Percentiles rank a stretch among this genome's conserved stretches.
These are phyloP conservation scores for Tulasnella sp. DNA, from an alignment of 768 basidiomycete species.

Conservation along the genomic window DNA sequence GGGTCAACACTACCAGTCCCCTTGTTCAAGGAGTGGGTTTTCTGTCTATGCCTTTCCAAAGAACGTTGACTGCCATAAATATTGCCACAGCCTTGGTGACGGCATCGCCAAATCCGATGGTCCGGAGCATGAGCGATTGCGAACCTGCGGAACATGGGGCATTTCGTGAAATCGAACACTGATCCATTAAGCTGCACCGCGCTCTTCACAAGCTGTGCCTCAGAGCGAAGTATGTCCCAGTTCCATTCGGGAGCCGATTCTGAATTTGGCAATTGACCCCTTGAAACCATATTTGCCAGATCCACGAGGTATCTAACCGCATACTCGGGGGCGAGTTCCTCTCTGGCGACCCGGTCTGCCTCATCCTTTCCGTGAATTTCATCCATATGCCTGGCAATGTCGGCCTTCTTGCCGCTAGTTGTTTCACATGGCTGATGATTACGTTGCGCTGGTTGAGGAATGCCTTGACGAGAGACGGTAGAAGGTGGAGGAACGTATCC, in stretches of 20 bases:
- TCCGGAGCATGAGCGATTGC: background rate
- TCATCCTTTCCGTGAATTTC: constrained; percentile 14
- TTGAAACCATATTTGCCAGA: constrained; percentile 9
- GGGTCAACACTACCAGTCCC: too few relatives aligned
- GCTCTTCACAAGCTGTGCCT: background rate
- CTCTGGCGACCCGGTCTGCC: constrained; percentile 6
- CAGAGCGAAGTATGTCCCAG: background rate
- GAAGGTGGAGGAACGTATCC: constrained; percentile 5
- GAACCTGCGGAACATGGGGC: background rate
- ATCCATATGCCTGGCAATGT: constrained; percentile 7
- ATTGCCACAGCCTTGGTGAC: background rate
- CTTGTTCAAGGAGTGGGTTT: too few relatives aligned
- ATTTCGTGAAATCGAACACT: background rate
- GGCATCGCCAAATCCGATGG: constrained; percentile 5
- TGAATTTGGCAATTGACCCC: background rate
- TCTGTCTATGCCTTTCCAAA: constrained; percentile 8
- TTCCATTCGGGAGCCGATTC: background rate
- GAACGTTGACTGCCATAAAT: constrained; percentile 6
- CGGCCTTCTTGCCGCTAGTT: constrained; percentile 8
- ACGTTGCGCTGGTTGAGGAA: background rate
- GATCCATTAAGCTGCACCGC: background rate
- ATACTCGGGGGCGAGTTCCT: constrained; percentile 4
- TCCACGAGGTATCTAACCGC: constrained; percentile 9
- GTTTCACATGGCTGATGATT: constrained; percentile 13
- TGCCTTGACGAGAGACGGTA: background rate